Base-by-base conservation (phyloP, 2,329 filamentous ascomycete species). In the Hypoxylon sp. region DNA sequence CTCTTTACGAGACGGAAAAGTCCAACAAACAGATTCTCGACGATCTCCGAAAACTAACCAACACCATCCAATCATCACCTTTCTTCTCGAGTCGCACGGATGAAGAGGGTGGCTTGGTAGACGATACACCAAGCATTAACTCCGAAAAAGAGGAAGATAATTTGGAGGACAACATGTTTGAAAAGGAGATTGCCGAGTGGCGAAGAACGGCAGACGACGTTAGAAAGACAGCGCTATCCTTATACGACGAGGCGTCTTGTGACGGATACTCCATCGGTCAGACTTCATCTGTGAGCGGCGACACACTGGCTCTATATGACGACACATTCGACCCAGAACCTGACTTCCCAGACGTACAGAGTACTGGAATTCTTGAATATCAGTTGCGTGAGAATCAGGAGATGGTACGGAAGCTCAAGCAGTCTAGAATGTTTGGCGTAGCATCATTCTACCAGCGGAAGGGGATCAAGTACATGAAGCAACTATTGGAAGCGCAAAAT, bases 321-420 rank as follows among this genome's bases (percentile, higher is more conserved):
- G 73, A 76, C 19, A 67, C 55, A 2, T 77, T 68, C 54, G 74
- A 77, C 29, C 77, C 74, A 2, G 75, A 78, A 39, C 71, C 73
- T 5, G 73, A 70, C 2, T 70, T 62, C 9, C 52, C 39, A 1
- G 68, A 73, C 42, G 61, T 65, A 3, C 70, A 70, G n/a, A 70
- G 70, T 31, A 55, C 64, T 17, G 70, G 74, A 4, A 69, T 77
- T 39, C 56, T 76, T 5, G 42, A 64, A 11, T 68, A 65, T 5
- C 68, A 72, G 39, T 68, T 72, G 4, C 53, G 73, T n/a, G 70
- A 63, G 2, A 78, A 77, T 19, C 73, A 75, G 39, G 51, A 72
- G 26, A 72, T 72, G 8, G 75, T 77, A 13, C 29, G 54, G 6
- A 68, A 73, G 3, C 53, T 78, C 17, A 51, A 70, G 13, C 42